phyloP scores from a whole-genome alignment of 257 asterid species.

The Solanum sejunctum region DNA sequence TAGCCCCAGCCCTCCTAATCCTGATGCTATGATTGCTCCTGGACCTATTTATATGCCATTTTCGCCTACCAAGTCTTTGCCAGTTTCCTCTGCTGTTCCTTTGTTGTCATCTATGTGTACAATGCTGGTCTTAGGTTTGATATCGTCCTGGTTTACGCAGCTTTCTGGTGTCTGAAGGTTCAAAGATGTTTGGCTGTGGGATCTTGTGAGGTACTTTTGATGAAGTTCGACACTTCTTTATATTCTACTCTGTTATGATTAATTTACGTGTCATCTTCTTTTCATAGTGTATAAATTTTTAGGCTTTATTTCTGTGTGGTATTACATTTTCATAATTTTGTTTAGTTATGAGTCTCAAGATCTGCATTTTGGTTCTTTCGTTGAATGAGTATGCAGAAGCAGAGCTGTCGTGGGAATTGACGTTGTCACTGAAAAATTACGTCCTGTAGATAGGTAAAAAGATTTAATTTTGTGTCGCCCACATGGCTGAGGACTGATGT shows the following conservation, averaged over 20 bases:
- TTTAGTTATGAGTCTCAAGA: neutral
- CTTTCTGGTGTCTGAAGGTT: neutral
- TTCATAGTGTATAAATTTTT: neutral
- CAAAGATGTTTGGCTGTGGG: neutral
- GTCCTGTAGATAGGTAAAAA: too few species aligned
- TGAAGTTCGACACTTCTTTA: neutral
- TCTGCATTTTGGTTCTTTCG: neutral
- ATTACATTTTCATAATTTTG: neutral
- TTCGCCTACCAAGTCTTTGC: conserved; percentile 30
- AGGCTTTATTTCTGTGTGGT: neutral
- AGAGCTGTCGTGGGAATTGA: neutral
- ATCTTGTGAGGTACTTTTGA: neutral
- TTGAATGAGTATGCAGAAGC: neutral
- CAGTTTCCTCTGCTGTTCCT: conserved; percentile 32
- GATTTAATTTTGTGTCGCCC: neutral
- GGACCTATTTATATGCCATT: conserved; percentile 33
- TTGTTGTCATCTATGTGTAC: conserved; percentile 1
- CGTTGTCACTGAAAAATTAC: neutral
- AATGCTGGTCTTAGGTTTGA: conserved; percentile 9
- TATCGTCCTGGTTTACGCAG: neutral
- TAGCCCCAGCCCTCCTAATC: conserved; percentile 90
- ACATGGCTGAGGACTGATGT: neutral
- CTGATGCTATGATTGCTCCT: conserved; percentile 44
- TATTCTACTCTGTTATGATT: neutral
- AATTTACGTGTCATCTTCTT: neutral